Base-by-base conservation (phyloP, 345 rosid genomes). In the Linum usitatissimum region DNA sequence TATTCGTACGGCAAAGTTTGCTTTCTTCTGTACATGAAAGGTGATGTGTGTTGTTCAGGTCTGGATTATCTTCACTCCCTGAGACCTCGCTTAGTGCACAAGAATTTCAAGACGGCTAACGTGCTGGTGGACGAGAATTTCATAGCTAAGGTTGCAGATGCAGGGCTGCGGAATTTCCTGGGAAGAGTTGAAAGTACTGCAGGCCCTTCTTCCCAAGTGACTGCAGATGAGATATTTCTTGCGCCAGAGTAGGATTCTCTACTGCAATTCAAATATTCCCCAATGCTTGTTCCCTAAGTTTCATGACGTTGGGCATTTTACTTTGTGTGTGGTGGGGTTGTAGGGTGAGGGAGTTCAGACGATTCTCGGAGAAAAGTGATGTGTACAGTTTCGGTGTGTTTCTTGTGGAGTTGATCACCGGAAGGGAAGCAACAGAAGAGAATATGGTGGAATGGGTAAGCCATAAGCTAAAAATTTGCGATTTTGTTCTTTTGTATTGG, bases 91-190 rank as follows among this genome's bases (percentile, higher is more conserved):
- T 71, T 89, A 75, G 48, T 89, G 60, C 98, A 92, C 69, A 92
- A 89, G 73, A 81, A 92, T 79, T 92, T 86, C 78, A 89, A 86
- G 79, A 92, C 96, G 0, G 87, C 86, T 62, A 92, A 89, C 51
- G 98, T 89, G 72, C 93, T 89, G 66, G 98, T 92, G 34, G 98
- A 85, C 68, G 93, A 88, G 62, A 75, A 87, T 61, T 92, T 85
- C 75, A 85, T 81, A 54, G 87, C 96, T 3, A 89, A 89, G 71
- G 98, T 89, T 74, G 98, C 96, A 10, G 98, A 87, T 75, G 93
- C 96, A 9, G 98, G 98, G 68, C 73, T 92, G 1, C 80, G 83
- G 56, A 85, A 87, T 75, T 85, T 92, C 72, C 76, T 89, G 64
- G 95, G 86, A 69, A 77, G 89, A 76, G 74, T 65, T 0, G 89